Conservation (phyloP, 2,329 filamentous ascomycete genomes). For the Aspergillus versicolor region DNA sequence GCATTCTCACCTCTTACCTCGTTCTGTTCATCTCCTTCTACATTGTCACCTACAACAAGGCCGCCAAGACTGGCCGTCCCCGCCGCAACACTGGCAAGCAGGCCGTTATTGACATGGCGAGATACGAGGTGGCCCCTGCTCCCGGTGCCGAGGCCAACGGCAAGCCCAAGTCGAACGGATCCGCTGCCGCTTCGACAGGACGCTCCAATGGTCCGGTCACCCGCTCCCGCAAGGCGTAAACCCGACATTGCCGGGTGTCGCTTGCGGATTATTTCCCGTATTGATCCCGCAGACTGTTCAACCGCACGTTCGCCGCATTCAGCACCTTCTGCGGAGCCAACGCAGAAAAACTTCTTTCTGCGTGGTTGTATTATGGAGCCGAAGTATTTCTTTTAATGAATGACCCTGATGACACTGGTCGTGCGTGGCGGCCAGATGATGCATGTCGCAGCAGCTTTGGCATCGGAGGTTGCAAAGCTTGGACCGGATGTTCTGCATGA, state of each 20-base stretch:
- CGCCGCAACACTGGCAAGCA: slow-evolving; percentile 71
- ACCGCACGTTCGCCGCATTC: background rate
- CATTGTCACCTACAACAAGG: slow-evolving; percentile 88
- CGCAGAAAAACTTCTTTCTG: background rate
- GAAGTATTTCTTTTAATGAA: slow-evolving; percentile 29
- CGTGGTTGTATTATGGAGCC: slow-evolving; percentile 13
- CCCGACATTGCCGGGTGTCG: background rate
- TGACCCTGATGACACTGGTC: slow-evolving; percentile 29
- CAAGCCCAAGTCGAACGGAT: slow-evolving; percentile 30
- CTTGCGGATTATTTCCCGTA: background rate
- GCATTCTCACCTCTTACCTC: slow-evolving; percentile 89
- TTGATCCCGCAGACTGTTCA: background rate
- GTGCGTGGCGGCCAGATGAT: slow-evolving; percentile 23
- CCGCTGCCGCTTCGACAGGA: slow-evolving; percentile 34
- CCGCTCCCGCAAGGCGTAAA: slow-evolving; percentile 49
- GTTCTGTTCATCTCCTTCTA: slow-evolving; percentile 99
- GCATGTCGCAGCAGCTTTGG: slow-evolving; percentile 20
- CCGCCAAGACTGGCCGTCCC: slow-evolving; percentile 44
- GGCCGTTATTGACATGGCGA: slow-evolving; percentile 79
- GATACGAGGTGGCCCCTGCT: slow-evolving; percentile 59
- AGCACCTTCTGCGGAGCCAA: background rate
- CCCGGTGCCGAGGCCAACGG: slow-evolving; percentile 28
- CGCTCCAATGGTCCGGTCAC: slow-evolving; percentile 46
- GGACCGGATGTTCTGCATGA: slow-evolving; percentile 16
- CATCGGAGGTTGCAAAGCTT: slow-evolving; percentile 14